Percentiles rank a stretch among this genome's conserved stretches.
Evolutionary conservation across 768 basidiomycete species (phyloP).

Genomic region (Suillus paluster): DNA sequence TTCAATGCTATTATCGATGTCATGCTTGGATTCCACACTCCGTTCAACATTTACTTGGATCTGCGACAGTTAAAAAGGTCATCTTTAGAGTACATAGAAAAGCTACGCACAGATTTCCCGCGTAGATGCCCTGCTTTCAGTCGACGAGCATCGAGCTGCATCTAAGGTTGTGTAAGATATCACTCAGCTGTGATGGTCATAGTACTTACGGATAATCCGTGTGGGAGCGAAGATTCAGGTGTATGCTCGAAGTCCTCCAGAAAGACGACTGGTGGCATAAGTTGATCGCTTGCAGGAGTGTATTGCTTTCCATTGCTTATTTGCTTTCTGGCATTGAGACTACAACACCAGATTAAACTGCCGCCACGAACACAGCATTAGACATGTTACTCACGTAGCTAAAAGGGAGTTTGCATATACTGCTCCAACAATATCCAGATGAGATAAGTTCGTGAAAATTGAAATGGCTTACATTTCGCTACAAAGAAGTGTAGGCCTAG

Average conservation of each 20-base stretch:
- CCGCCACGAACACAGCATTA: background rate
- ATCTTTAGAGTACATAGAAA: background rate
- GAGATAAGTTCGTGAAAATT: background rate
- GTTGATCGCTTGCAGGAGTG: background rate
- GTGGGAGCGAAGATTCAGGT: background rate
- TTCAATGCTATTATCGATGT: conserved; percentile 2
- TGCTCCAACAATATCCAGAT: background rate
- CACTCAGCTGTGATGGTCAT: background rate
- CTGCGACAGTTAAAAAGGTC: conserved; percentile 5
- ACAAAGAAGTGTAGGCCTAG: conserved; percentile 28
- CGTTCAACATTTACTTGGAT: conserved; percentile 24
- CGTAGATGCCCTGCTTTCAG: background rate
- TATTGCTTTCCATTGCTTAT: conserved; percentile 11
- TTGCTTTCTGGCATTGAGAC: conserved; percentile 25
- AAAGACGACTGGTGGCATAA: conserved; percentile 15
- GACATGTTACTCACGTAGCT: conserved; percentile 23
- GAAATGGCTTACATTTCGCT: conserved; percentile 22
- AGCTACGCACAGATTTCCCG: conserved; percentile 15
- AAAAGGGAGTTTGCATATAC: conserved; percentile 32
- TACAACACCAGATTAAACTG: conserved; percentile 5
- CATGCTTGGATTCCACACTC: conserved; percentile 22
- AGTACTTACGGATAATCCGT: background rate
- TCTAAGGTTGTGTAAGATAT: conserved; percentile 6
- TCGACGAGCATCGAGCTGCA: conserved; percentile 7
- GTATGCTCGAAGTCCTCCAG: background rate